phyloP scores from a whole-genome alignment of 2,329 filamentous ascomycete species.

The Huntiella abstrusa region DNA sequence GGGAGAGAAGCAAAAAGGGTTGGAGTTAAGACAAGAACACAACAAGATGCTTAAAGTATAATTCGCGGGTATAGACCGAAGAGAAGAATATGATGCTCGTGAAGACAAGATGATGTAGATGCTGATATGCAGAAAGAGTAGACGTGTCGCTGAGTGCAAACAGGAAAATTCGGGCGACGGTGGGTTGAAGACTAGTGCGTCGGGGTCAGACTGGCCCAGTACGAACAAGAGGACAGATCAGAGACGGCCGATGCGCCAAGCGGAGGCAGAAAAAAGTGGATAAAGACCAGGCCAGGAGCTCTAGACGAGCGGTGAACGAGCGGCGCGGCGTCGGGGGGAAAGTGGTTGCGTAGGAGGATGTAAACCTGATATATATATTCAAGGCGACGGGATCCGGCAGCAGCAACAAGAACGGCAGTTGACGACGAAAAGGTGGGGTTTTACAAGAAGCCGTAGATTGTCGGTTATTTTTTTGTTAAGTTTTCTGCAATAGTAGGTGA shows the following conservation, averaged over 20 bases:
- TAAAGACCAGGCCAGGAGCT: no score
- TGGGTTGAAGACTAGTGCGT: neutral
- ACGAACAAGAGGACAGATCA: conserved; percentile 1
- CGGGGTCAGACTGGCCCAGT: no score
- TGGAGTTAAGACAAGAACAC: conserved; percentile 8
- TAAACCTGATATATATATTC: no score
- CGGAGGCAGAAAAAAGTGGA: conserved; percentile 5
- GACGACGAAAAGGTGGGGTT: no score
- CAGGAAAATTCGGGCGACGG: neutral
- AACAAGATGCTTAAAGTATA: conserved; percentile 12
- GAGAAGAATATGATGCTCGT: conserved; percentile 9
- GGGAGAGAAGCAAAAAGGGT: conserved; percentile 11
- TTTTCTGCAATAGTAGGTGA: no score
- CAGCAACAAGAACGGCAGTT: no score
- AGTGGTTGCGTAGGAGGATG: no score
- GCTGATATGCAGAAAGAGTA: conserved; percentile 1
- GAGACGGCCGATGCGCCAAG: conserved; percentile 5
- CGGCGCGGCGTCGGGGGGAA: no score
- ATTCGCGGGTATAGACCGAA: conserved; percentile 12
- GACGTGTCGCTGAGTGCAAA: neutral
- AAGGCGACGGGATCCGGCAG: no score
- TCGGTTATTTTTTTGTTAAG: no score
- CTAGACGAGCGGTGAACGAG: no score
- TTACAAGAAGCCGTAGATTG: no score
- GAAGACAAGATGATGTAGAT: conserved; percentile 2